Evolutionary conservation across 2,329 filamentous ascomycete genomes (phyloP).

Genomic region (Immersiporthe knoxdaviesiana): DNA sequence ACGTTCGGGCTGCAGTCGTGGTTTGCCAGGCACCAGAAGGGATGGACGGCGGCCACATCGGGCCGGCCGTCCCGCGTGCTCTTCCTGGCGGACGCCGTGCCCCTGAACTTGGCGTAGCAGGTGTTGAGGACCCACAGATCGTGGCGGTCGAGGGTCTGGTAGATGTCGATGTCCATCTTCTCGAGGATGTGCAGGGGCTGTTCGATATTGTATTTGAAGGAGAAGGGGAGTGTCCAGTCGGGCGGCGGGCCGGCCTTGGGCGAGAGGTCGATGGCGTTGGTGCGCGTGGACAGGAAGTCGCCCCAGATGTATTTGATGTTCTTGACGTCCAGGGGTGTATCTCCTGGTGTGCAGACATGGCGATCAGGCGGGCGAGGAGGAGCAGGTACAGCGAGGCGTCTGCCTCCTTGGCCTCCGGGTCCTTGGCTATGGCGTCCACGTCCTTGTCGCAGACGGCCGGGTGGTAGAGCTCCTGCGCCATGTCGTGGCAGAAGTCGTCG

Average conservation of each 20-base stretch:
- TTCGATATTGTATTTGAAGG: constrained; percentile 75
- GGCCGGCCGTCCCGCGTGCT: constrained; percentile 77
- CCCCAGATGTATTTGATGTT: constrained; percentile 73
- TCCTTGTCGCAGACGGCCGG: constrained; percentile 69
- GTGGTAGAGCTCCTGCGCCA: constrained; percentile 64
- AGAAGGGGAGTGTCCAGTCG: constrained; percentile 74
- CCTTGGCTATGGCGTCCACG: constrained; percentile 67
- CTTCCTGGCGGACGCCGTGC: constrained; percentile 85
- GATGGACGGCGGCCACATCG: constrained; percentile 91
- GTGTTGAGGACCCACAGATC: constrained; percentile 89
- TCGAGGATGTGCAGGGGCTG: constrained; percentile 77
- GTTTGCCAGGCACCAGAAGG: constrained; percentile 94
- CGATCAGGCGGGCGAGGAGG: constrained; percentile 63
- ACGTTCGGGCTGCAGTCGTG: constrained; percentile 97
- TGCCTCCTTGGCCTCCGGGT: constrained; percentile 61
- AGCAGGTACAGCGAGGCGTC: constrained; percentile 66
- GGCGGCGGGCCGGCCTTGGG: constrained; percentile 60
- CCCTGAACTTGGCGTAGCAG: constrained; percentile 88
- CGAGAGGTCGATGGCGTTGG: constrained; percentile 58
- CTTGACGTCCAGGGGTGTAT: constrained; percentile 65
- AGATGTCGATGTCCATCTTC: constrained; percentile 84
- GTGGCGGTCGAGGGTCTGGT: constrained; percentile 58
- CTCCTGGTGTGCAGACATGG: constrained; percentile 65
- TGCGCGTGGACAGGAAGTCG: constrained; percentile 59
- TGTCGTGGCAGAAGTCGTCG: constrained; percentile 59